Percentiles rank a stretch among this genome's conserved stretches.
These are phyloP conservation scores for Hamamelis virginiana DNA, from an alignment of 164 flowering plant genomes.

Conservation along the genomic window DNA sequence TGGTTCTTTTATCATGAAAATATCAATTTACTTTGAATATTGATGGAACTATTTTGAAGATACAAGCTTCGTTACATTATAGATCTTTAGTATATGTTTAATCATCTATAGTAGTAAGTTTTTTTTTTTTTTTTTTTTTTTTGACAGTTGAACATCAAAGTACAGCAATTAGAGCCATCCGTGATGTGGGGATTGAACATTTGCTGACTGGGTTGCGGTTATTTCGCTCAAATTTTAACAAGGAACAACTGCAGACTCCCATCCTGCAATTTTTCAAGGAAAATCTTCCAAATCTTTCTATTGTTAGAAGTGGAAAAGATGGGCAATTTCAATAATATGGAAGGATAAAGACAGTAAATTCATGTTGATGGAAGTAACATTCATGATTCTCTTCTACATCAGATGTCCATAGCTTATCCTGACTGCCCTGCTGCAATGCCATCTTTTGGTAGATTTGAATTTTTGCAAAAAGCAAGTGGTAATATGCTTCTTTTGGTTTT, in stretches of 20 bases:
- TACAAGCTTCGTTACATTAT: not conserved
- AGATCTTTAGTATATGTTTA: not conserved
- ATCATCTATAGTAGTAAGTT: not conserved
- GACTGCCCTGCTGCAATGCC: slow-evolving; percentile 33
- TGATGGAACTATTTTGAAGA: not conserved
- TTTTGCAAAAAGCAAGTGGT: slow-evolving; percentile 58
- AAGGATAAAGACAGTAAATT: slow-evolving; percentile 28
- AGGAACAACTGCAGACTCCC: slow-evolving; percentile 61
- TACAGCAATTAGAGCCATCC: slow-evolving; percentile 59
- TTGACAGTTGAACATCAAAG: slow-evolving; percentile 54
- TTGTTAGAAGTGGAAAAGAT: slow-evolving; percentile 35
- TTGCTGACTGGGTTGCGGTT: slow-evolving; percentile 55
- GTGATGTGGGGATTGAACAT: slow-evolving; percentile 63
- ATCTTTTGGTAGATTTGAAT: slow-evolving; percentile 44
- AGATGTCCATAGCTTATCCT: slow-evolving; percentile 49
- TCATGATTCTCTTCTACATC: slow-evolving; percentile 49
- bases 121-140: not conserved
- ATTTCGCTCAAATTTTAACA: slow-evolving; percentile 53
- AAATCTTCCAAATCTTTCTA: slow-evolving; percentile 55
- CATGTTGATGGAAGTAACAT: slow-evolving; percentile 36
- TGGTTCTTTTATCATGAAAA: too few relatives aligned
- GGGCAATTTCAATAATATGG: slow-evolving; percentile 57
- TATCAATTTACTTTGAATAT: too few relatives aligned
- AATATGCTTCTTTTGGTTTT: not conserved
- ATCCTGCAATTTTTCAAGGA: slow-evolving; percentile 54